A percentile compares a stretch with the other conserved stretches of the same genome.
Conservation (phyloP, 2,329 filamentous ascomycete genomes). For the Emmonsiellopsis sp. region DNA sequence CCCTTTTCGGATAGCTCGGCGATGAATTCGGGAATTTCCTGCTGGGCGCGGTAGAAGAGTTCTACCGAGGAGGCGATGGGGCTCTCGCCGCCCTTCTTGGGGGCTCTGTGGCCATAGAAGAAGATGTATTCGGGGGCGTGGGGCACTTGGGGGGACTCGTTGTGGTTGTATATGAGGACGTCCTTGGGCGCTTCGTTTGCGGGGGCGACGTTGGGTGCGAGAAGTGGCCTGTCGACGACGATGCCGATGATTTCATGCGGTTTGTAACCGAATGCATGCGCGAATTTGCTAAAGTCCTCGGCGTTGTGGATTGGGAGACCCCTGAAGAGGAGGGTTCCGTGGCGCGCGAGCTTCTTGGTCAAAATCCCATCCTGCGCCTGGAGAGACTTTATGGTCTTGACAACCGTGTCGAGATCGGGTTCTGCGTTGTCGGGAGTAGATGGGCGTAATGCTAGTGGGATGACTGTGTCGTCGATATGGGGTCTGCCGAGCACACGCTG, state of each 20-base stretch:
- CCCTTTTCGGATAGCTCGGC: constrained; percentile 32
- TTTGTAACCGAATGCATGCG: constrained; percentile 40
- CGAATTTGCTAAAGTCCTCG: constrained; percentile 32
- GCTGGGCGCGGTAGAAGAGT: constrained; percentile 36
- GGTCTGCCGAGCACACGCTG: constrained; percentile 20
- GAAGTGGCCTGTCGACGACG: constrained; percentile 37
- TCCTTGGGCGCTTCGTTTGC: constrained; percentile 39
- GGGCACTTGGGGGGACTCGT: constrained; percentile 32
- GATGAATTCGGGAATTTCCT: constrained; percentile 42
- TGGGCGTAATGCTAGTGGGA: constrained; percentile 32
- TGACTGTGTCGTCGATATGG: constrained; percentile 30
- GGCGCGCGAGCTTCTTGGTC: constrained; percentile 34
- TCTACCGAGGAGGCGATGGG: constrained; percentile 43
- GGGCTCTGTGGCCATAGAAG: constrained; percentile 29
- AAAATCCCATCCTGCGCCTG: constrained; percentile 26
- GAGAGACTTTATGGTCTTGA: constrained; percentile 31
- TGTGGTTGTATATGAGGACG: background rate
- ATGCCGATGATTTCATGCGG: constrained; percentile 46
- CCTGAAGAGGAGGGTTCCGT: constrained; percentile 34
- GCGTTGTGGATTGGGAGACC: background rate
- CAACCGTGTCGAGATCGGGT: constrained; percentile 24
- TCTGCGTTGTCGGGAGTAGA: constrained; percentile 7
- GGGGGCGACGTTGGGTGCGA: constrained; percentile 38
- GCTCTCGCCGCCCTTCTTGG: background rate
- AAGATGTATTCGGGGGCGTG: constrained; percentile 46